Conservation (phyloP, 2,329 filamentous ascomycete genomes). For the Aureobasidium uvarum region DNA sequence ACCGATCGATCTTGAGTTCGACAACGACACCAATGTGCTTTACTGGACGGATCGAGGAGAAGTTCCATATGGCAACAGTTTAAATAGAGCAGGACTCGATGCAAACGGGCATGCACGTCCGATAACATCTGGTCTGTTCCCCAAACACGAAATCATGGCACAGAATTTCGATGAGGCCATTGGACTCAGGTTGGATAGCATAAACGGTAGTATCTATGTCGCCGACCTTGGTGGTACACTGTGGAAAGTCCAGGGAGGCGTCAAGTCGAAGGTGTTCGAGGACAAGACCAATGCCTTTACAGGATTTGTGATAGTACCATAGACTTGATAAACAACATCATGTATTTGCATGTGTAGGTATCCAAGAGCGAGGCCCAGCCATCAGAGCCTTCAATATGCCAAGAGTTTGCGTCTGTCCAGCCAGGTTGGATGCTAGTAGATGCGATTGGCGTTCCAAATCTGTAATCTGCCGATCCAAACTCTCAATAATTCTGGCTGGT, state of each 20-base stretch:
- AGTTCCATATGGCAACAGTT: constrained; percentile 52
- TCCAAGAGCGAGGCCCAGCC: constrained; percentile 8
- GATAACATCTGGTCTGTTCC: constrained; percentile 31
- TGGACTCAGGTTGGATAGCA: constrained; percentile 35
- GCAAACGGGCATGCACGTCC: background rate
- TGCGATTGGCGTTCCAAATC: background rate
- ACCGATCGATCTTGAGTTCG: constrained; percentile 58
- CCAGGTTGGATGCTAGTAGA: background rate
- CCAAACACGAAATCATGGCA: constrained; percentile 33
- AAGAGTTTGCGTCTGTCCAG: background rate
- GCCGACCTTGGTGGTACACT: background rate
- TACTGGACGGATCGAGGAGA: constrained; percentile 65
- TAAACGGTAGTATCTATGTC: constrained; percentile 7
- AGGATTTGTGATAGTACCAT: constrained; percentile 14
- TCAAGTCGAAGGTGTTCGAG: constrained; percentile 11
- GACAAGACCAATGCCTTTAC: constrained; percentile 16
- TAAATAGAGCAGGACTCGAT: constrained; percentile 44
- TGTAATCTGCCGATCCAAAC: constrained; percentile 1
- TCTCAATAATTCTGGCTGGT: constrained; percentile 4
- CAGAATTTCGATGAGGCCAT: constrained; percentile 50
- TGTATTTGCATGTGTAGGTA: background rate
- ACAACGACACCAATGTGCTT: constrained; percentile 46
- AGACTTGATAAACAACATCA: background rate
- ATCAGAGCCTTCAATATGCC: background rate
- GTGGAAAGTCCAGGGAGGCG: constrained; percentile 6